phyloP scores from a whole-genome alignment of 192 early-diverging fungal genomes.

The Backusella westeae region DNA sequence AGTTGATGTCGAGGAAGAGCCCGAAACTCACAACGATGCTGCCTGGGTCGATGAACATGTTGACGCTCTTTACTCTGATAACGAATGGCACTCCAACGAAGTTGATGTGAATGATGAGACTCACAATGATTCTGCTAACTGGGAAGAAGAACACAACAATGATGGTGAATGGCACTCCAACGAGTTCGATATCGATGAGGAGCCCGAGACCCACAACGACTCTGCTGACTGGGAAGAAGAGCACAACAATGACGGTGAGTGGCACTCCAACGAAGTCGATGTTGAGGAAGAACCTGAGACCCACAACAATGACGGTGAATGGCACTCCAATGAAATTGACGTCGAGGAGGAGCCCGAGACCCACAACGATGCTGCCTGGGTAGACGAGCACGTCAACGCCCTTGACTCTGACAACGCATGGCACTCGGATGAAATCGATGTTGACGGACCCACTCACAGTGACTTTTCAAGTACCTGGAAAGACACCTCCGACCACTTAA shows the following conservation, averaged over 20 bases:
- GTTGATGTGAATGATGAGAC: neutral
- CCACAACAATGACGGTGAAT: neutral
- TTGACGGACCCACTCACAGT: neutral
- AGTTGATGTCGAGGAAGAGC: neutral
- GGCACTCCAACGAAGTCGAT: neutral
- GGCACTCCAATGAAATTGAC: constrained; percentile 1
- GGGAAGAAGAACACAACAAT: neutral
- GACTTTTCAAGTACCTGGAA: neutral
- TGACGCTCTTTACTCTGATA: neutral
- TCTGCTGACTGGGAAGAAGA: neutral
- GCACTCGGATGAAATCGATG: neutral
- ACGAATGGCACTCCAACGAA: constrained; percentile 8
- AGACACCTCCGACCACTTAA: neutral
- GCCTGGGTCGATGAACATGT: neutral
- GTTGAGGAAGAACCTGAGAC: neutral
- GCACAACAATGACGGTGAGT: neutral
- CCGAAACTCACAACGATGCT: neutral
- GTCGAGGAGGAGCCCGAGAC: neutral
- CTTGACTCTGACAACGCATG: neutral
- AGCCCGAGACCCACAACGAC: neutral
- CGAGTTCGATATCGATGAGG: neutral
- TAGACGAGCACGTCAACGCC: neutral
- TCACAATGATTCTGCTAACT: neutral
- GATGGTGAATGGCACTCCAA: constrained; percentile 3
- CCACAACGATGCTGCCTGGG: neutral